Evolutionary conservation across 306 rosid genomes (phyloP).

Genomic region (Acacia confusa): DNA sequence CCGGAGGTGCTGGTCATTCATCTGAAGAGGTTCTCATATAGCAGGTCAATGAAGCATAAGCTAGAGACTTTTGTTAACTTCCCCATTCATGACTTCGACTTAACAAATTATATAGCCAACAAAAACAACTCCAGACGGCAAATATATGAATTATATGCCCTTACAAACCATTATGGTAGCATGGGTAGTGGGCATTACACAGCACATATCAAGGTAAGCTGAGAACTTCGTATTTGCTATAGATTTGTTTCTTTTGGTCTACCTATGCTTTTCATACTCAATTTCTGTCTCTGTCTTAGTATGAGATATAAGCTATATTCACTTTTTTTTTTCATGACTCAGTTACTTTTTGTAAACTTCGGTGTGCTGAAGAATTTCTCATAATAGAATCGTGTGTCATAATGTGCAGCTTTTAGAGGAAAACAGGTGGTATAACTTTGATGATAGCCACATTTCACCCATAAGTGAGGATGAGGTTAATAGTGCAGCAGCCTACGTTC

Average conservation of each 20-base stretch:
- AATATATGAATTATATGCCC: slow-evolving; percentile 85
- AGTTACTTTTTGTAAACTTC: neutral
- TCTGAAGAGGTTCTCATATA: slow-evolving; percentile 93
- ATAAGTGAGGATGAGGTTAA: slow-evolving; percentile 92
- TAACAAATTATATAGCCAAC: slow-evolving; percentile 86
- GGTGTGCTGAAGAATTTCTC: neutral
- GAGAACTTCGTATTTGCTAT: slow-evolving; percentile 11
- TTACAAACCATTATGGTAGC: slow-evolving; percentile 94
- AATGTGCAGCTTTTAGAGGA: slow-evolving; percentile 81
- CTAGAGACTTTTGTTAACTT: slow-evolving; percentile 92
- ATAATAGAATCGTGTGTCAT: neutral
- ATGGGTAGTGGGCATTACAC: slow-evolving; percentile 99
- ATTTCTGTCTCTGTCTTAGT: neutral
- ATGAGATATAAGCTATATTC: neutral
- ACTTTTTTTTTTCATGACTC: neutral
- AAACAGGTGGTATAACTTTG: slow-evolving; percentile 91
- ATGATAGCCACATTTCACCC: slow-evolving; percentile 84
- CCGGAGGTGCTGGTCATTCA: slow-evolving; percentile 97
- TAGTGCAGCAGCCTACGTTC: slow-evolving; percentile 90
- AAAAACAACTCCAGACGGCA: slow-evolving; percentile 76
- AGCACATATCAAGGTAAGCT: slow-evolving; percentile 88
- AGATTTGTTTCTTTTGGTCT: neutral
- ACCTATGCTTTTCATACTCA: neutral
- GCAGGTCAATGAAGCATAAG: slow-evolving; percentile 98
- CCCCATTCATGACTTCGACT: slow-evolving; percentile 89